Evolutionary conservation across 2,329 filamentous ascomycete genomes (phyloP), one percentile per base, ranked within the genome.

Genomic region (Epichloe festucae): DNA sequence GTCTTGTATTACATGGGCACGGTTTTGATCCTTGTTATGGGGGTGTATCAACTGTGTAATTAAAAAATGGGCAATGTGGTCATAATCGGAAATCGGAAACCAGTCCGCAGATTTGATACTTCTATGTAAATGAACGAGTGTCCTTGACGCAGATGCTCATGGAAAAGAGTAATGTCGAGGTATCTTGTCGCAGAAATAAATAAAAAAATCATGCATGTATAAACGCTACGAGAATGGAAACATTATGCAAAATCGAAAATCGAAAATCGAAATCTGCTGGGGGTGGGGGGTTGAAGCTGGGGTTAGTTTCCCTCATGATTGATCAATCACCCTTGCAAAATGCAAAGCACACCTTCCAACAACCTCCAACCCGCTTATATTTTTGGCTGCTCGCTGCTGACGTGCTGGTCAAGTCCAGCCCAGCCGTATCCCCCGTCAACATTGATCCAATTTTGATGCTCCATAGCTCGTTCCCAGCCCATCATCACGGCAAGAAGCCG

Each of bases 401-500:
- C 7, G 58, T 56, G 67, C 62, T 66, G 67, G 31, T 64, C 60
- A 48, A 74, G 64, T 14, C 71, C 75, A 7, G 66, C 74, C 85
- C 85, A 88, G 12, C 73, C 72, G 58, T 77, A 81, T 12, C 75
- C 75, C 2, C 84, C 84, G 63, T 91, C 87, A n/a, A 95, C 78
- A 67, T 94, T 94, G 53, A 80, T 73, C 86, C 88, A 94, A 44
- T 74, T 72, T 1, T 73, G 75, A 17, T 73, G 65, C 36, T 71
- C 71, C 54, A 89, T 74, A 5, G 77, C 80, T 34, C 73, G 74
- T 39, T 90, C 84, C 86, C 87, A 90, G 0, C 89, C 89, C 81
- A 93, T 81, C 83, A 94, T 89, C 41, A 95, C 87, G 2, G 79
- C 89, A 55, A 94, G 64, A 50, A 94, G 61, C 21, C 87, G 77